These are phyloP conservation scores for Coemansia sp. DNA, from an alignment of 192 early-diverging fungal genomes.

Conservation along the genomic window DNA sequence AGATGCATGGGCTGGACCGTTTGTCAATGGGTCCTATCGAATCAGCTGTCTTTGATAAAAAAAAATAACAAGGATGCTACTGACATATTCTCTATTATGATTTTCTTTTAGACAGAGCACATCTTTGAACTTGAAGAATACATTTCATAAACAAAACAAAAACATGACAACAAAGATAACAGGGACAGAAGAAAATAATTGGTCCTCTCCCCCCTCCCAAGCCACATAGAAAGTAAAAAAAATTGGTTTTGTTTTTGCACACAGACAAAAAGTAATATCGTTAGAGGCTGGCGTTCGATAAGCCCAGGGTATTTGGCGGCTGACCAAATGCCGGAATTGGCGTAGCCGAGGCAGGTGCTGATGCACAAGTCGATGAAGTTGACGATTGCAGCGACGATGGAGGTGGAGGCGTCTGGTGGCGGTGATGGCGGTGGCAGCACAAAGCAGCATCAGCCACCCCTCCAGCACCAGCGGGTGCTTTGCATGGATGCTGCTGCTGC, in stretches of 20 bases:
- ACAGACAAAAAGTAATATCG: neutral
- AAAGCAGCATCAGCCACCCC: neutral
- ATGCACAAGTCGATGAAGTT: neutral
- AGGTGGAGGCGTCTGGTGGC: neutral
- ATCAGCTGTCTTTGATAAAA: neutral
- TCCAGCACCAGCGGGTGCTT: neutral
- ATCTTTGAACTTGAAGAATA: neutral
- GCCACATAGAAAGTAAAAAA: neutral
- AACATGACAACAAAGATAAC: conserved; percentile 6
- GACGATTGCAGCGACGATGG: conserved; percentile 1
- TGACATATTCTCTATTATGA: neutral
- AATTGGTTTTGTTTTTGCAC: conserved; percentile 1
- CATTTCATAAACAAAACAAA: conserved; percentile 4
- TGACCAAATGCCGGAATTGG: neutral
- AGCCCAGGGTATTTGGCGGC: conserved; percentile 5
- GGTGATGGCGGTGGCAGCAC: neutral
- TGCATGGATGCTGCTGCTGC: neutral
- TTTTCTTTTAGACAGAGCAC: neutral
- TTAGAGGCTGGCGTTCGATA: conserved; percentile 1
- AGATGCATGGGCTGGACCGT: conserved; percentile 9
- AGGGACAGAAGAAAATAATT: neutral
- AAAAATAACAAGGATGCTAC: neutral
- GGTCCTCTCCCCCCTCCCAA: neutral
- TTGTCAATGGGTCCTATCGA: neutral
- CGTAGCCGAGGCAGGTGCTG: neutral